Evolutionary conservation across 306 rosid species (phyloP), one percentile per base, ranked within the genome.

Genomic region (Cucumis melo): DNA sequence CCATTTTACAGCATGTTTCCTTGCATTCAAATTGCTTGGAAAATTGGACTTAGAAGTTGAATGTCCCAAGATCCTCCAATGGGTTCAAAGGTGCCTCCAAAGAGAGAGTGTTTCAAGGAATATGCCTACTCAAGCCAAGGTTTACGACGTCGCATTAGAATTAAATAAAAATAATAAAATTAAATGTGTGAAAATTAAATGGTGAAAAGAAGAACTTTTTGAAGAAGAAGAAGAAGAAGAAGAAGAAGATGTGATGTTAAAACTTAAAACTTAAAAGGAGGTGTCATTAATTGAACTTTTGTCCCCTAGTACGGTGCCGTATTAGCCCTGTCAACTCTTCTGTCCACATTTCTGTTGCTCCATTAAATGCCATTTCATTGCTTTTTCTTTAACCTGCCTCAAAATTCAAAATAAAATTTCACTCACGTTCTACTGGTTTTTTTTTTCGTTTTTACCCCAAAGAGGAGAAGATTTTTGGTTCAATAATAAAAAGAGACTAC

Each of bases 61-160:
- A 55, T 83, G 81, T 24, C 83, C 79, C 9, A 83, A 72, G 23
- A 58, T 83, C 36, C 3, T 71, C 7, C 73, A 61, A 68, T 83
- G 86, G 86, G 80, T 13, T 10, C 61, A 62, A 21, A 79, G 81
- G 78, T 83, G 86, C 76, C 10, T 6, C 44, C 48, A 76, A 20
- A 79, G 56, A 63, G 83, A 83, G 41, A 77, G 82, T 74, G 86
- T 80, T 6, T 54, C 82, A 9, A 78, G 62, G 24, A 61, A 21
- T 73, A 14, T 80, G n/a, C 77, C 82, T 12, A 66, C 75, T 32
- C 78, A 42, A 63, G 17, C n/a, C n/a, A 48, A 23, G 70, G 36
- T 59, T 73, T 80, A 48, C 54, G 82, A 74, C 13, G 27, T 63
- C 42, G 36, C 58, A 6, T 17, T 80, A 66, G 34, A 71, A 3